These are phyloP conservation scores for Candida sp. DNA, from an alignment of 1,139 yeast genomes.

Conservation along the genomic window DNA sequence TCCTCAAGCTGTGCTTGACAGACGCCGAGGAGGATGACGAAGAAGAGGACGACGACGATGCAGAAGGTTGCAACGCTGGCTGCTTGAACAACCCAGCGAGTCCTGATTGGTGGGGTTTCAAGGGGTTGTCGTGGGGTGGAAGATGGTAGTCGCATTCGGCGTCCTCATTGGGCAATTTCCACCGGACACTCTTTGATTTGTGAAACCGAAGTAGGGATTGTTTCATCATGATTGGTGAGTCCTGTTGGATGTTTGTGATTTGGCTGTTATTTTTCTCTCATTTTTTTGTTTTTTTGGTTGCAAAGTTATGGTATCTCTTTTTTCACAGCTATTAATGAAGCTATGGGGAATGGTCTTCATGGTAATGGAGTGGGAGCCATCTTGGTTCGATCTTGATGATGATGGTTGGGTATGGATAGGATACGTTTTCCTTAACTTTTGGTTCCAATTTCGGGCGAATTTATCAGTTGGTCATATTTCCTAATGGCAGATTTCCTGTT, in stretches of 20 bases:
- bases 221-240: background rate
- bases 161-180: slow-evolving; percentile 1
- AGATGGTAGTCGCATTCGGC: background rate
- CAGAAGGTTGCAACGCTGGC: too few species aligned
- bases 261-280: background rate
- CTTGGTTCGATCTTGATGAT: too few species aligned
- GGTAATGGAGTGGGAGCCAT: too few species aligned
- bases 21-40: background rate
- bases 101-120: background rate
- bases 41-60: background rate
- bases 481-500: too few species aligned
- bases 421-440: too few species aligned
- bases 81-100: too few species aligned
- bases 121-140: background rate
- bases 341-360: too few species aligned
- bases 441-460: too few species aligned
- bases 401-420: too few species aligned
- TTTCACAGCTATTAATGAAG: too few species aligned
- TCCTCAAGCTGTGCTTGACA: background rate
- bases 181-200: background rate
- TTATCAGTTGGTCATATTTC: too few species aligned
- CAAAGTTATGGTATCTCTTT: background rate
- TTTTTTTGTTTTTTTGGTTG: background rate
- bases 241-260: background rate
- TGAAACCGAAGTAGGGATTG: background rate